phyloP scores from a whole-genome alignment of 1,139 yeast species.

The Suhomyces wounanorum region DNA sequence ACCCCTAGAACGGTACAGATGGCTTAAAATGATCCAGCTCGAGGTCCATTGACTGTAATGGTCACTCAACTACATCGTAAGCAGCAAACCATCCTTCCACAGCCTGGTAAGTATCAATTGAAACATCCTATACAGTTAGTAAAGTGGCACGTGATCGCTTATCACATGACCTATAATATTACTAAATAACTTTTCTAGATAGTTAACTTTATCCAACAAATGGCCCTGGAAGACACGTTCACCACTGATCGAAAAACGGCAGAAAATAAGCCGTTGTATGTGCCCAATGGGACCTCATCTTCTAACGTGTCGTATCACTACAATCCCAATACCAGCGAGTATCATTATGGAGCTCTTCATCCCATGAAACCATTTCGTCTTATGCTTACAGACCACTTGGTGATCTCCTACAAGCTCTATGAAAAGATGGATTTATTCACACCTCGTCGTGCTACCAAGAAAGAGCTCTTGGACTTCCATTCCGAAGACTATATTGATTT shows the following conservation, averaged over 20 bases:
- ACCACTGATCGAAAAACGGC: conserved; percentile 59
- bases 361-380: conserved; percentile 98
- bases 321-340: conserved; percentile 78
- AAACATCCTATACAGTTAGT: too few species aligned
- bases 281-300: conserved; percentile 33
- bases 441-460: conserved; percentile 79
- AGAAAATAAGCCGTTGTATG: conserved; percentile 60
- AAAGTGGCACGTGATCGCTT: too few species aligned
- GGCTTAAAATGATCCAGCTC: too few species aligned
- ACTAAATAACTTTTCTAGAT: background rate
- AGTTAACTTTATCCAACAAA: background rate
- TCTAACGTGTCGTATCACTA: conserved; percentile 83
- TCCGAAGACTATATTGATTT: conserved; percentile 86
- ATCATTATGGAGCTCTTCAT: conserved; percentile 89
- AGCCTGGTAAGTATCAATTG: too few species aligned
- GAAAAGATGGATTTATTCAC: conserved; percentile 87
- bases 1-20: too few species aligned
- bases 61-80: too few species aligned
- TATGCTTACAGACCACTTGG: conserved; percentile 91
- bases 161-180: background rate
- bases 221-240: conserved; percentile 31
- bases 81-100: too few species aligned
- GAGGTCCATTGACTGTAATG: too few species aligned
- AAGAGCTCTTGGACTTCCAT: conserved; percentile 80
- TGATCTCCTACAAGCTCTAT: conserved; percentile 79